Conservation (phyloP, 1,284 basidiomycete species). For the Apiotrichum gracile region DNA sequence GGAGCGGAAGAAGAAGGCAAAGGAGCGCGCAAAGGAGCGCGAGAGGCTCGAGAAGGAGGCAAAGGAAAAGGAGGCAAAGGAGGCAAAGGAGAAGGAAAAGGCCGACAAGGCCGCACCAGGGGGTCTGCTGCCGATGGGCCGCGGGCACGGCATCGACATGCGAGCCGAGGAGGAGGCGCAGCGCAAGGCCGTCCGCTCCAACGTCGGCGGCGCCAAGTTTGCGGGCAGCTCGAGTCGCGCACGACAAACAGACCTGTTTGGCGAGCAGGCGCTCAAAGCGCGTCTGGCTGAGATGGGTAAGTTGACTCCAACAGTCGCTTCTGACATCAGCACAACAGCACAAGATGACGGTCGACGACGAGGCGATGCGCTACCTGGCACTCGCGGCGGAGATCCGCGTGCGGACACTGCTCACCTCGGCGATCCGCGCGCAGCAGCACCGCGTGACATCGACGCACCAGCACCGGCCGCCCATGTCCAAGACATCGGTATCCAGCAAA, state of each 20-base stretch:
- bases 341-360: conserved; percentile 32
- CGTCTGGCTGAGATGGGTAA: conserved; percentile 23
- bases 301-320: conserved; percentile 4
- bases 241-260: conserved; percentile 34
- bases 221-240: conserved; percentile 21
- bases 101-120: conserved; percentile 1
- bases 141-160: conserved; percentile 24
- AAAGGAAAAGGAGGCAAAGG: background rate
- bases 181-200: conserved; percentile 18
- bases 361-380: conserved; percentile 35
- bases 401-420: conserved; percentile 25
- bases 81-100: background rate
- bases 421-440: conserved; percentile 37
- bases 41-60: background rate
- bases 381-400: conserved; percentile 39
- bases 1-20: background rate
- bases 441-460: conserved; percentile 37
- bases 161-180: conserved; percentile 40
- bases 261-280: conserved; percentile 19
- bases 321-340: conserved; percentile 25
- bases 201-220: conserved; percentile 13
- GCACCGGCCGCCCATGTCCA: conserved; percentile 23
- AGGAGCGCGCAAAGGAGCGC: background rate
- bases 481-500: background rate
- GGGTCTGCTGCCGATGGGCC: conserved; percentile 11